Base-by-base conservation (phyloP, 768 basidiomycete species). In the Xerocomellus intermedius region DNA sequence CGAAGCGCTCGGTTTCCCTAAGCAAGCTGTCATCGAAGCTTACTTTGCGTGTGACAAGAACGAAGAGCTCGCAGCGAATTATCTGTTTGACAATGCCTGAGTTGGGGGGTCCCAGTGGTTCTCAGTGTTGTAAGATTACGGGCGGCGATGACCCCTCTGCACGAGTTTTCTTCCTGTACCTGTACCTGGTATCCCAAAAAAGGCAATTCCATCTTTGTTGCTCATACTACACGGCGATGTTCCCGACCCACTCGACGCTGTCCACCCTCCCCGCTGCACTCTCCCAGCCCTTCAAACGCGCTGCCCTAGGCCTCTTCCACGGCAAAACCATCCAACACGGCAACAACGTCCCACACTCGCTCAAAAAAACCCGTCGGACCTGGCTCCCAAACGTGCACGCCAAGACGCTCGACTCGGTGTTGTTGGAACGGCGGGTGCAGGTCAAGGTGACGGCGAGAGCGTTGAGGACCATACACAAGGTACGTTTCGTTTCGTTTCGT, bases 381-480 rank as follows among this genome's bases (percentile, higher is more conserved):
- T 95, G 93, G 93, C 76, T 92, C 12, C 93, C 93, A 35, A 95
- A 95, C 71, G 79, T 93, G 22, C 91, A 94, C 61, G 75, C 76
- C 48, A 93, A 94, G 71, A 81, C 84, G 2, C 62, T 94, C 42
- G 80, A 75, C 59, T 92, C 89, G 13, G 85, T 88, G 14, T 72
- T 82, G 8, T 71, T 93, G 35, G 82, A 79, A 30, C 69, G 78
- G 48, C 74, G 74, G 42, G 64, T 95, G 5, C 76, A 77, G 48
- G 73, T 93, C 26, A 90, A 90, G 64, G 70, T 94, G 49, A 90
- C 91, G 1, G 83, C 88, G 28, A 73, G 87, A 26, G 90, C 90
- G 4, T 67, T 95, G 65, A 82, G 80, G 69, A 91, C 89, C 8
- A 90, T 95, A 42, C 85, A 91, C 66, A 94, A 93, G 82, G 90